phyloP scores from a whole-genome alignment of 2,329 filamentous ascomycete genomes.

The Hortaea werneckii region DNA sequence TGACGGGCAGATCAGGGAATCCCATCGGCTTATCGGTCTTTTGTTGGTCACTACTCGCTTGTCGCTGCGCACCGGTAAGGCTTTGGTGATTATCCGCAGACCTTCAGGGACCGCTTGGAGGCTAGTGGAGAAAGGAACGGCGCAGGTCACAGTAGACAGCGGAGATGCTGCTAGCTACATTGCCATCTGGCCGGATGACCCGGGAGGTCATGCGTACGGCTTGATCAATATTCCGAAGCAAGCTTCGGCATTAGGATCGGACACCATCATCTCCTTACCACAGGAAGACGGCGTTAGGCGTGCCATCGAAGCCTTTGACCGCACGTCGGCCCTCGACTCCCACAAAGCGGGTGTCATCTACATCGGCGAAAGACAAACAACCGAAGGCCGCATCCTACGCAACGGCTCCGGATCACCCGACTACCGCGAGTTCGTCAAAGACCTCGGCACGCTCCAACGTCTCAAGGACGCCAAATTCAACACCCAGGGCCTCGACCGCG shows the following conservation, averaged over 20 bases:
- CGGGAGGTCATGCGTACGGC: slow-evolving; percentile 19
- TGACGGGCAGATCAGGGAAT: slow-evolving; percentile 57
- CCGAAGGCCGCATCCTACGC: slow-evolving; percentile 73
- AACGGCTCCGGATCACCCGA: slow-evolving; percentile 81
- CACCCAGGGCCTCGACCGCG: slow-evolving; percentile 77
- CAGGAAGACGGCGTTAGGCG: slow-evolving; percentile 51
- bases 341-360: slow-evolving; percentile 95
- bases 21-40: slow-evolving; percentile 63
- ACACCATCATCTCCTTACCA: slow-evolving; percentile 54
- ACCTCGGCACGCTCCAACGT: slow-evolving; percentile 69
- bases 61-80: slow-evolving; percentile 34
- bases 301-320: slow-evolving; percentile 73
- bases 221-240: slow-evolving; percentile 42
- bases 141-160: slow-evolving; percentile 12
- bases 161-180: slow-evolving; percentile 13
- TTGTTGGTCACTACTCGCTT: slow-evolving; percentile 67
- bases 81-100: slow-evolving; percentile 22
- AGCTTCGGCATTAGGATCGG: slow-evolving; percentile 19
- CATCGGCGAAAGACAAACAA: slow-evolving; percentile 73
- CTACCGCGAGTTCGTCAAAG: slow-evolving; percentile 75
- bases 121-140: slow-evolving; percentile 9
- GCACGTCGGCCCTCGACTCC: slow-evolving; percentile 80
- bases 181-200: slow-evolving; percentile 20
- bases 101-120: slow-evolving; percentile 20
- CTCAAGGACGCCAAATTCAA: slow-evolving; percentile 82